Evolutionary conservation across 169 alveolate species (phyloP).

Genomic region (Plasmodium ovale): DNA sequence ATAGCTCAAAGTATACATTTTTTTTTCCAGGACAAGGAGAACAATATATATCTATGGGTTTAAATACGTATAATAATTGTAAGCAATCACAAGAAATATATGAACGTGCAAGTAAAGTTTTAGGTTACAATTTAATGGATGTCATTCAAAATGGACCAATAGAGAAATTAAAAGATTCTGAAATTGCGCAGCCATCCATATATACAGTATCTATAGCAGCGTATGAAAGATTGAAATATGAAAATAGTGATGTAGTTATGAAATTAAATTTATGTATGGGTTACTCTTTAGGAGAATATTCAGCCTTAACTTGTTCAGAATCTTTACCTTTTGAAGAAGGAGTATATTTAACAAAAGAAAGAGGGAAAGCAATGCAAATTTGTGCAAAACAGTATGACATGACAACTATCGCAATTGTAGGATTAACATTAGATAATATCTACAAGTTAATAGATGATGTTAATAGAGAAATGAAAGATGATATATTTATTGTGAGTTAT

Average conservation of each 20-base stretch:
- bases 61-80: slow-evolving; percentile 49
- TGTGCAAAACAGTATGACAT: slow-evolving; percentile 70
- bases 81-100: slow-evolving; percentile 75
- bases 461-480: slow-evolving; percentile 51
- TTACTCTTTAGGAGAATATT: slow-evolving; percentile 82
- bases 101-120: slow-evolving; percentile 76
- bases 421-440: slow-evolving; percentile 75
- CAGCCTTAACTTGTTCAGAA: slow-evolving; percentile 79
- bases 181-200: slow-evolving; percentile 81
- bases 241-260: slow-evolving; percentile 33
- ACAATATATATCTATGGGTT: slow-evolving; percentile 79
- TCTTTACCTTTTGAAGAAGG: slow-evolving; percentile 81
- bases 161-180: slow-evolving; percentile 77
- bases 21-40: slow-evolving; percentile 86
- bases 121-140: slow-evolving; percentile 79
- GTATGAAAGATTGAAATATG: slow-evolving; percentile 67
- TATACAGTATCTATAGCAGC: slow-evolving; percentile 82
- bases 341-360: slow-evolving; percentile 76
- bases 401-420: slow-evolving; percentile 79
- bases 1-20: slow-evolving; percentile 73
- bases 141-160: slow-evolving; percentile 79
- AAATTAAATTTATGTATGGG: slow-evolving; percentile 77
- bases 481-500: slow-evolving; percentile 73
- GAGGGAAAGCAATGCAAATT: slow-evolving; percentile 81
- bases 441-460: slow-evolving; percentile 65